Evolutionary conservation across 2,329 filamentous ascomycete genomes (phyloP), one percentile per base, ranked within the genome.

Genomic region (Microcyclospora tardicrescens): DNA sequence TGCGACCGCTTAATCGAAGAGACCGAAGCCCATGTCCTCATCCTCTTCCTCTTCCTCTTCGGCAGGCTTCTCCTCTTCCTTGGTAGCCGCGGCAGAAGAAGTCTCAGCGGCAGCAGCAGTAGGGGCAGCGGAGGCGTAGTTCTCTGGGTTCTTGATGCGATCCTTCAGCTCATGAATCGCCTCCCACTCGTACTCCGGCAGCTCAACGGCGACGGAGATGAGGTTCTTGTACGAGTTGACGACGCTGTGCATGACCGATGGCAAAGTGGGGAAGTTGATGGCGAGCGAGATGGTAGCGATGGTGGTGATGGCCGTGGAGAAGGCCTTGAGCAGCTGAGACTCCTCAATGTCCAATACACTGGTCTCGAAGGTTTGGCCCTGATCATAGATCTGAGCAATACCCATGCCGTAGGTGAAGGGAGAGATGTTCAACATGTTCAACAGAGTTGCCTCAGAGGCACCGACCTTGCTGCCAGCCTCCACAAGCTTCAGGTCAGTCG

Each of bases 381-480:
- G 72, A 72, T 98, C 87, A 77, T 98, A 98, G 68, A 98, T 86
- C 76, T 96, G 89, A 50, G 77, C 55, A 60, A 98, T 81, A 65
- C 81, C 83, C 83, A 98, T 93, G 74, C 91, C 91, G 73, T 96
- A 98, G 64, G 87, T 94, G 79, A 95, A 95, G 67, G 87, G 87
- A 56, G 91, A 96, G 77, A 98, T 98, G 81, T 95, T 96, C 66
- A 98, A 73, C 89, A 98, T 84, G 84, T 98, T 98, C 61, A 98
- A 81, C 56, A 98, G 79, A 62, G 89, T 94, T 55, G 91, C 91
- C 77, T 98, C 91, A 64, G 91, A 98, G 63, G 91, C 81, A 68
- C 93, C 91, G 75, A 98, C 93, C 78, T 94, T 96, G 75, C 41
- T 73, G 57, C 80, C 79, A 52, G 84, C 77, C 75, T 94, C 86